phyloP scores from a whole-genome alignment of 139 green algal genomes.

The Volvox reticuliferus region DNA sequence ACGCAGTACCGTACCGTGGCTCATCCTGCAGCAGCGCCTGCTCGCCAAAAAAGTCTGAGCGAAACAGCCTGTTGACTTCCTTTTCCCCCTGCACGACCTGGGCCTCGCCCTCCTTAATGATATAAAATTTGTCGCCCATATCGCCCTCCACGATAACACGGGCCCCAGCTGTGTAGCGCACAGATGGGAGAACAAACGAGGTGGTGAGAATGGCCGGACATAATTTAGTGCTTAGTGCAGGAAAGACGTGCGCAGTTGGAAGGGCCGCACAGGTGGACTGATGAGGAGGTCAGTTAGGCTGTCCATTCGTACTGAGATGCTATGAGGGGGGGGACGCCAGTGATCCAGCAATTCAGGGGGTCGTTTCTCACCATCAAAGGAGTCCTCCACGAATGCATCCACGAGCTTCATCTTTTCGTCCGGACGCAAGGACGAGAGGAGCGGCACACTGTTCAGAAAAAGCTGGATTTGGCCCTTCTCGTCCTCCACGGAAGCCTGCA shows the following conservation, averaged over 20 bases:
- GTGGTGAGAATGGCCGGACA: too few species aligned
- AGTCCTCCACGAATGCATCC: slow-evolving; percentile 80
- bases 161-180: background rate
- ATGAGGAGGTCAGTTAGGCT: too few species aligned
- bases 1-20: slow-evolving; percentile 59
- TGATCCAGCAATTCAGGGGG: too few species aligned
- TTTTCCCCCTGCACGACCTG: slow-evolving; percentile 60
- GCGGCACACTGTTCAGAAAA: slow-evolving; percentile 91
- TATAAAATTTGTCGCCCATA: slow-evolving; percentile 91
- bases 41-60: slow-evolving; percentile 95
- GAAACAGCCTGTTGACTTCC: slow-evolving; percentile 93
- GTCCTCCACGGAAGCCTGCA: slow-evolving; percentile 77
- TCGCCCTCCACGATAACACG: slow-evolving; percentile 79
- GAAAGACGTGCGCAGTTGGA: too few species aligned
- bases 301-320: too few species aligned
- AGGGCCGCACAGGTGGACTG: too few species aligned
- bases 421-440: slow-evolving; percentile 75
- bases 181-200: too few species aligned
- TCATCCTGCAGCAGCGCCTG: slow-evolving; percentile 84
- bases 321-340: too few species aligned
- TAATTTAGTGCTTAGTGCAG: too few species aligned
- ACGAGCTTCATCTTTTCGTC: slow-evolving; percentile 84
- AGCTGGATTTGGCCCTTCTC: slow-evolving; percentile 82
- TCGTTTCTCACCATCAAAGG: slow-evolving; percentile 49
- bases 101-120: slow-evolving; percentile 89